These are phyloP conservation scores for Zasmidium angulare DNA, from an alignment of 2,329 filamentous ascomycete genomes.

Conservation along the genomic window DNA sequence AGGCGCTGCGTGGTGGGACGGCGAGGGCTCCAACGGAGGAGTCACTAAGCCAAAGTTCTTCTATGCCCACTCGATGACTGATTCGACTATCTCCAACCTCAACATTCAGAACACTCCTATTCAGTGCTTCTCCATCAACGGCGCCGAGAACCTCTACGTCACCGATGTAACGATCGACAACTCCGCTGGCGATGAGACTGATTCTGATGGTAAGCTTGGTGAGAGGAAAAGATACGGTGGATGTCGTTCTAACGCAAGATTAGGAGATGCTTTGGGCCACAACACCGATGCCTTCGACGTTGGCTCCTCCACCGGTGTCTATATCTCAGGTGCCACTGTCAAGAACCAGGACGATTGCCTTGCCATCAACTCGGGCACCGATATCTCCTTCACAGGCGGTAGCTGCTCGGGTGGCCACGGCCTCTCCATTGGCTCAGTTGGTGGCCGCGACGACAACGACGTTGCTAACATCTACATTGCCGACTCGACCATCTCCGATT, in stretches of 20 bases:
- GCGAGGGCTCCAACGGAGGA: conserved; percentile 50
- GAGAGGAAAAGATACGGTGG: no score
- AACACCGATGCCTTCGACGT: conserved; percentile 41
- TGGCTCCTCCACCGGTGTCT: conserved; percentile 30
- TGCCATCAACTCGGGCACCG: conserved; percentile 30
- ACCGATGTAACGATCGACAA: conserved; percentile 43
- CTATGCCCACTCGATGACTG: conserved; percentile 40
- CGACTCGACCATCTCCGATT: conserved; percentile 51
- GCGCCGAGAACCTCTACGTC: conserved; percentile 36
- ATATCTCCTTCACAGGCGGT: conserved; percentile 28
- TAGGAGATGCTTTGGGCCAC: conserved; percentile 39
- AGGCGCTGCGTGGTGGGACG: conserved; percentile 44
- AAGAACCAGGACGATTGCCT: conserved; percentile 38
- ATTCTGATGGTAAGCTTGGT: no score
- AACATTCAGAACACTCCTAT: conserved; percentile 44
- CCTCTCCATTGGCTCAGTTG: conserved; percentile 44
- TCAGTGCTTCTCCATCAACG: conserved; percentile 41
- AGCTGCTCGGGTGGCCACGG: conserved; percentile 29
- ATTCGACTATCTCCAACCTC: conserved; percentile 40
- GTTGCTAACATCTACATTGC: conserved; percentile 56
- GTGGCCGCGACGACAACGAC: conserved; percentile 52
- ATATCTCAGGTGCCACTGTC: conserved; percentile 31
- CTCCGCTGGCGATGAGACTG: conserved; percentile 38
- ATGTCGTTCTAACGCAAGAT: no score
- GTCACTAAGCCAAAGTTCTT: conserved; percentile 43